phyloP scores from a whole-genome alignment of 805 yeast species.

The Schwanniomyces polymorphus region DNA sequence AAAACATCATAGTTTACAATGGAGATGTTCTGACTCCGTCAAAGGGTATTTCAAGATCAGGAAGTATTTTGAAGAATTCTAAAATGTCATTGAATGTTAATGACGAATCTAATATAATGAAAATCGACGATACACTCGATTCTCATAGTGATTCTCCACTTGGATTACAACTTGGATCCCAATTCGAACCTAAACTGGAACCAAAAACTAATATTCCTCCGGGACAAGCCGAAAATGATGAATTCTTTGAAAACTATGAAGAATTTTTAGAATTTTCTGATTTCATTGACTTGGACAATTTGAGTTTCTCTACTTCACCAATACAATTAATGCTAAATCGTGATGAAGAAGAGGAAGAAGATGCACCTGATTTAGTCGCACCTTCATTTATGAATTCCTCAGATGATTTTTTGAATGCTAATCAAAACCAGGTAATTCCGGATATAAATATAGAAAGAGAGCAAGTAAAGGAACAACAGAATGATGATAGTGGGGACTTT shows the following conservation, averaged over 20 bases:
- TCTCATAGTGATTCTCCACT: not conserved
- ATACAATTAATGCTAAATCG: not conserved
- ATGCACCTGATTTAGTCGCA: not conserved
- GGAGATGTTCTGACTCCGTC: constrained; percentile 13
- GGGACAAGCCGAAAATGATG: not conserved
- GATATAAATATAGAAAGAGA: not conserved
- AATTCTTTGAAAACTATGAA: constrained; percentile 11
- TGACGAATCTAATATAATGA: not conserved
- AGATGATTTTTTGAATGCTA: not conserved
- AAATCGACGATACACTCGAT: constrained; percentile 1
- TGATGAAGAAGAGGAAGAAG: not conserved
- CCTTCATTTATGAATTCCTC: not conserved
- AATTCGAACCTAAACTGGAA: not conserved
- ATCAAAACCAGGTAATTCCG: not conserved
- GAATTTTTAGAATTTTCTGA: constrained; percentile 44
- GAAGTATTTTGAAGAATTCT: constrained; percentile 40
- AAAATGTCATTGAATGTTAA: constrained; percentile 14
- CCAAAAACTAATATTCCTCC: not conserved
- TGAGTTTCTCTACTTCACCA: constrained; percentile 29
- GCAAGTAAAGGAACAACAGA: not conserved
- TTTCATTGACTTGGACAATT: constrained; percentile 38
- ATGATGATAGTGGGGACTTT: not conserved
- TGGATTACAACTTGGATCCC: not conserved
- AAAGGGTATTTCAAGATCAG: constrained; percentile 27
- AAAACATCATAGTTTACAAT: constrained; percentile 31